Conservation (phyloP, 2,329 filamentous ascomycete genomes). For the Fusarium brevicatenulatum region DNA sequence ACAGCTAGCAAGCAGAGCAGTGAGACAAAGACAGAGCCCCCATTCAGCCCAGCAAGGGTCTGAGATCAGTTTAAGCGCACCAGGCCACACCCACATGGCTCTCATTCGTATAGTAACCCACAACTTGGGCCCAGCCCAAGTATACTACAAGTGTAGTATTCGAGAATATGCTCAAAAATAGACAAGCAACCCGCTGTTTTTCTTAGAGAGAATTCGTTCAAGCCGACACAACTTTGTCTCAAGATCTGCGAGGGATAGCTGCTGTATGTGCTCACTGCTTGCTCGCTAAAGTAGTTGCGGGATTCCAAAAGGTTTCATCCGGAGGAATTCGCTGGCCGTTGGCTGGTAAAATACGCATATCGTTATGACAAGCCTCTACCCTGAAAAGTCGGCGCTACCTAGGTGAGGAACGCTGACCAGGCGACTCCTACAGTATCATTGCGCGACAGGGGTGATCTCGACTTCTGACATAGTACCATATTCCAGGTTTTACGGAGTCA, state of each 20-base stretch:
- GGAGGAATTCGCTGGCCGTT: constrained; percentile 40
- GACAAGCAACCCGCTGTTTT: constrained; percentile 1
- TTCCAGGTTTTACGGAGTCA: constrained; percentile 45
- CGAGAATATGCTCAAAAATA: neutral
- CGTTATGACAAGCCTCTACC: constrained; percentile 40
- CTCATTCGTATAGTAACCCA: constrained; percentile 28
- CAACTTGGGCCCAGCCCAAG: constrained; percentile 34
- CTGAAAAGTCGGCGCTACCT: constrained; percentile 42
- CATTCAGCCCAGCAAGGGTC: constrained; percentile 1
- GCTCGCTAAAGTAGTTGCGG: constrained; percentile 54
- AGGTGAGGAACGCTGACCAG: constrained; percentile 61
- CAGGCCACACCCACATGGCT: constrained; percentile 22
- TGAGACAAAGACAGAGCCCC: constrained; percentile 37
- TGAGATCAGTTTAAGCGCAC: constrained; percentile 5
- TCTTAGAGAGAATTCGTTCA: constrained; percentile 2
- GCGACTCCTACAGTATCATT: constrained; percentile 55
- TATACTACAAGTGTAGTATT: constrained; percentile 7
- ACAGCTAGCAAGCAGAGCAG: constrained; percentile 47
- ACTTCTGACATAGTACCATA: constrained; percentile 60
- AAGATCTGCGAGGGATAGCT: constrained; percentile 23
- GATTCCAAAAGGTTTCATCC: constrained; percentile 42
- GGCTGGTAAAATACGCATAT: constrained; percentile 34
- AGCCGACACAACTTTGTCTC: constrained; percentile 7
- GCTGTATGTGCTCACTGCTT: constrained; percentile 61
- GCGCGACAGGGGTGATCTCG: constrained; percentile 67